phyloP scores from a whole-genome alignment of 768 basidiomycete genomes.

The Artomyces pyxidatus region DNA sequence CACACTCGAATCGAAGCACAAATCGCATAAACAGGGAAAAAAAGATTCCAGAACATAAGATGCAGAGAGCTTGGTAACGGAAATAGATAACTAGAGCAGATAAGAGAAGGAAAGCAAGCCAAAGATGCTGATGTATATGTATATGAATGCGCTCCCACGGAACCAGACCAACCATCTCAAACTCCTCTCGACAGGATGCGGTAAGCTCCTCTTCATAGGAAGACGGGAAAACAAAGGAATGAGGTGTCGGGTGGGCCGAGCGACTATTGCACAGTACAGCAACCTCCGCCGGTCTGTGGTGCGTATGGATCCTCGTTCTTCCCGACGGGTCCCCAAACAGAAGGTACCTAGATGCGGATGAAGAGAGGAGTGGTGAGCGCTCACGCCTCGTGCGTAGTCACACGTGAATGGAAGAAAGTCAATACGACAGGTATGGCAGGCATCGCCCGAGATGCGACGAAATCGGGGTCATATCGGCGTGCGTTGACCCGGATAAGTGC shows the following conservation, averaged over 20 bases:
- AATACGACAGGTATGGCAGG: neutral
- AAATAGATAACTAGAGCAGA: no score
- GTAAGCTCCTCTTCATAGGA: no score
- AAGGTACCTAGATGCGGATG: conserved; percentile 64
- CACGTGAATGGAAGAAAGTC: neutral
- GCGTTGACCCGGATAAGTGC: neutral
- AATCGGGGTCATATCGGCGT: conserved; percentile 1
- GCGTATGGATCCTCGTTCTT: conserved; percentile 92
- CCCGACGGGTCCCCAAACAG: conserved; percentile 92
- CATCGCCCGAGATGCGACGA: neutral
- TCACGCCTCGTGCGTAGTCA: neutral
- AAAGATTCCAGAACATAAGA: no score
- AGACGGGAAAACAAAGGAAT: neutral
- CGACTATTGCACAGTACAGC: conserved; percentile 4
- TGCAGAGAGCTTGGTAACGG: no score
- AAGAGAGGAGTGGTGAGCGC: neutral
- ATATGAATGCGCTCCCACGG: neutral
- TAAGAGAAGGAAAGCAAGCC: neutral
- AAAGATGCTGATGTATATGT: neutral
- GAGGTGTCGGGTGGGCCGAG: neutral
- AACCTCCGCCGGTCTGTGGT: conserved; percentile 29
- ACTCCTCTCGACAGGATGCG: no score
- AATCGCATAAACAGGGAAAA: no score
- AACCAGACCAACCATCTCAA: no score
- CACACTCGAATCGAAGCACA: no score